Base-by-base conservation (phyloP, 371 early-diverging fungal genomes). In the Mortierella sp. region DNA sequence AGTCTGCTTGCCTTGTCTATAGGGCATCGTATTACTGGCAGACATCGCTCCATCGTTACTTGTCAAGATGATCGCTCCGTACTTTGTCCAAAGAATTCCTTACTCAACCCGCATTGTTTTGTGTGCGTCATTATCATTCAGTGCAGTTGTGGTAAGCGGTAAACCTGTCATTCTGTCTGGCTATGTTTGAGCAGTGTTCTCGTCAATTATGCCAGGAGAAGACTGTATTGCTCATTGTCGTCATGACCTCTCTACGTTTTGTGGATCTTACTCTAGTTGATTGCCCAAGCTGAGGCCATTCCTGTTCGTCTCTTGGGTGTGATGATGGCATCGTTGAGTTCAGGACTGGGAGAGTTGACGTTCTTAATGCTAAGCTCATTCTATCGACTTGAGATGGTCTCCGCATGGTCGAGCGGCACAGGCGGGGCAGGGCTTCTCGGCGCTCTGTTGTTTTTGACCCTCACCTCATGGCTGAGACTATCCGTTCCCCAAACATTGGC, bases 401-500 rank as follows among this genome's bases (percentile, higher is more conserved):
- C 87, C 2, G 83, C 84, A 14, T 90, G 90, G 91, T 80, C 87
- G 35, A 84, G 87, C 21, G 91, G 91, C 29, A 91, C 91, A 51
- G 91, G 91, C 7, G 90, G 83, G 2, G 91, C 91, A 41, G 91
- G 91, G 32, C 75, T 91, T n/a, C 55, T 81, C 32, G 91, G 91
- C 3, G 74, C 89, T 8, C 55, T 91, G 44, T 11, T 87, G 29
- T 91, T 88, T 54, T 72, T 91, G 44, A 87, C 87, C 1, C 72
- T 91, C 43, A 89, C 91, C 18, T 89, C 90, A 2, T 88, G 88
- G 87, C 16, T 90, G 3, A 83, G 88, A 2, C 68, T 89, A 54
- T 78, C 87, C 2, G 75, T 84, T 8, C 58, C 84, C 1, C 55
- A 41, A 4, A 88, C 88, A 18, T 75, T 89, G 21, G 78, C 77